These are phyloP conservation scores for Tephrocybe sp. DNA, from an alignment of 768 basidiomycete species.

Conservation along the genomic window DNA sequence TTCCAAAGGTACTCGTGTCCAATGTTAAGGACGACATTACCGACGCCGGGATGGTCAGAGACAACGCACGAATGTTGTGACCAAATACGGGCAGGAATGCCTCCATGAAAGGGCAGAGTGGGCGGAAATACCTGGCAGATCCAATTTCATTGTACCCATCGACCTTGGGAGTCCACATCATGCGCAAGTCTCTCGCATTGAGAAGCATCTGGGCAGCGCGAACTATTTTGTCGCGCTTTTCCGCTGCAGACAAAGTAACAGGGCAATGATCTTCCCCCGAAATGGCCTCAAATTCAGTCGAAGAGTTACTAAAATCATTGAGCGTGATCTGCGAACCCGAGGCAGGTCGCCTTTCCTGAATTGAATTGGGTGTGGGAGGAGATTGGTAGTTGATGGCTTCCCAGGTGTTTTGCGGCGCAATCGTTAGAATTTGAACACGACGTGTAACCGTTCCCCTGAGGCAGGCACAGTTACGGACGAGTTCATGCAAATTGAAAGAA, in stretches of 20 bases:
- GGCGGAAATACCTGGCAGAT: neutral
- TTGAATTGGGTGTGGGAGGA: neutral
- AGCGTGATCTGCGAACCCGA: neutral
- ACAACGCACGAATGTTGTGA: neutral
- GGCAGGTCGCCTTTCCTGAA: neutral
- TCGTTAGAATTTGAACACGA: neutral
- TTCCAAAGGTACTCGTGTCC: neutral
- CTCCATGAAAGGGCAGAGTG: neutral
- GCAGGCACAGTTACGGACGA: neutral
- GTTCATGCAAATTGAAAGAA: neutral
- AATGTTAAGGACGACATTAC: neutral
- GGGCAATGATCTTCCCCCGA: no score
- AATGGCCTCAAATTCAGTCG: no score
- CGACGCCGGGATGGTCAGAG: neutral
- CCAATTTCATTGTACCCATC: no score
- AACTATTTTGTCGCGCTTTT: neutral
- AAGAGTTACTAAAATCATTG: no score
- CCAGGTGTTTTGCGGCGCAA: neutral
- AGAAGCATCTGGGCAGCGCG: neutral
- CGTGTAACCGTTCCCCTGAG: neutral
- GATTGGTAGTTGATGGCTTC: neutral
- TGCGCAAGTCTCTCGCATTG: neutral
- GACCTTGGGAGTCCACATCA: neutral
- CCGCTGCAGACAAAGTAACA: neutral
- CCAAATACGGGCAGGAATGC: neutral